A percentile compares a stretch with the other conserved stretches of the same genome.
Evolutionary conservation across 768 basidiomycete species (phyloP).

Genomic region (Roridomyces roridus): DNA sequence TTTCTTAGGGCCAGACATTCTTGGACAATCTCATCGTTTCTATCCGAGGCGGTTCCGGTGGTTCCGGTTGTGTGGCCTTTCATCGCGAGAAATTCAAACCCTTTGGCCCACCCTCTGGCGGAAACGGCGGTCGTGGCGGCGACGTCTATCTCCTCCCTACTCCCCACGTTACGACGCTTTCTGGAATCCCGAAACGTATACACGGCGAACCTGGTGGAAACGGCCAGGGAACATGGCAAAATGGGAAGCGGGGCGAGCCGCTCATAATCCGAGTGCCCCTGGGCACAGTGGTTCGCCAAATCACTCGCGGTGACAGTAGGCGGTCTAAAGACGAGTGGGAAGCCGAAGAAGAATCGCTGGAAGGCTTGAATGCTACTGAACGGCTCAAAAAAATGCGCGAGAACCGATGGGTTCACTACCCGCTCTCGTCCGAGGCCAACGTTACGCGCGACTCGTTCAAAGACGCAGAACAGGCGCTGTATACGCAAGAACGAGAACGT

Average conservation of each 20-base stretch:
- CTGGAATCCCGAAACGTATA: constrained; percentile 71
- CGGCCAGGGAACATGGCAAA: constrained; percentile 88
- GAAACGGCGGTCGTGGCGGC: constrained; percentile 89
- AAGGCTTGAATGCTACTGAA: constrained; percentile 53
- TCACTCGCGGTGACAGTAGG: constrained; percentile 69
- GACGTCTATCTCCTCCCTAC: constrained; percentile 87
- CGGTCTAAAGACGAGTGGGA: constrained; percentile 75
- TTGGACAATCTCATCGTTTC: constrained; percentile 72
- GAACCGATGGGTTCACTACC: constrained; percentile 83
- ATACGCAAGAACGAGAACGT: constrained; percentile 66
- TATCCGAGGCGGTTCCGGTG: constrained; percentile 57
- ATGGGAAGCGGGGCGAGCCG: constrained; percentile 78
- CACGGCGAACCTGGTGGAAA: constrained; percentile 69
- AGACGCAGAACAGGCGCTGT: constrained; percentile 69
- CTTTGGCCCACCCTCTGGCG: constrained; percentile 90
- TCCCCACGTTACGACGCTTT: constrained; percentile 77
- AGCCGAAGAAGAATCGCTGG: constrained; percentile 66
- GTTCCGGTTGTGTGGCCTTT: constrained; percentile 92
- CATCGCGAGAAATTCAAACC: constrained; percentile 88
- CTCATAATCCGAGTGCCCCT: constrained; percentile 83
- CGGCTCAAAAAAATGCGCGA: constrained; percentile 66
- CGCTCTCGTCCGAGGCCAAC: constrained; percentile 67
- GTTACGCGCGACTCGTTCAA: constrained; percentile 67
- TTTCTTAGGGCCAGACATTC: constrained; percentile 73
- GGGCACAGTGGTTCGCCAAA: constrained; percentile 87